Evolutionary conservation across 2,329 filamentous ascomycete genomes (phyloP).

Genomic region (Rutstroemia sp.): DNA sequence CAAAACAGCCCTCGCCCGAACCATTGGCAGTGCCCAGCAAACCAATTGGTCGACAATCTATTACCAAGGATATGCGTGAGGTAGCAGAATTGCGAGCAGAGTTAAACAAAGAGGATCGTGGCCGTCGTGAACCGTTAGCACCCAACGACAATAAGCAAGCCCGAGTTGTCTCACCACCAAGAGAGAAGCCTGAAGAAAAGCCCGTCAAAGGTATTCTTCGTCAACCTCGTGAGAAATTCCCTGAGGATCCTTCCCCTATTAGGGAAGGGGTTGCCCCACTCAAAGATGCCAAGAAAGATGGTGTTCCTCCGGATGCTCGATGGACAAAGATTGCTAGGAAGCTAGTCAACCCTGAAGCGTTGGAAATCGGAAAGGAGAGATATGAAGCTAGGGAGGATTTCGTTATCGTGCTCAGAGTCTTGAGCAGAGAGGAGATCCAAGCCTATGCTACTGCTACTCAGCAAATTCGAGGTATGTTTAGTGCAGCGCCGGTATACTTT

Average conservation of each 20-base stretch:
- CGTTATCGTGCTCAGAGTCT: constrained; percentile 83
- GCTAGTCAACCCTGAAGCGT: constrained; percentile 81
- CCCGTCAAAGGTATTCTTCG: constrained; percentile 79
- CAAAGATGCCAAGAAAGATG: constrained; percentile 74
- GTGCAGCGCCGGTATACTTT: neutral
- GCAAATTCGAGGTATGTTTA: constrained; percentile 66
- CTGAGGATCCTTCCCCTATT: constrained; percentile 75
- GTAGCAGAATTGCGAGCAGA: constrained; percentile 21
- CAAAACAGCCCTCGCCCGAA: constrained; percentile 12
- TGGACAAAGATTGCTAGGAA: constrained; percentile 92
- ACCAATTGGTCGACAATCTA: constrained; percentile 15
- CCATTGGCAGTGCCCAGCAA: constrained; percentile 5
- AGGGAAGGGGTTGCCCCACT: constrained; percentile 90
- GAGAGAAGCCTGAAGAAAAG: constrained; percentile 54
- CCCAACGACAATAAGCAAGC: constrained; percentile 16
- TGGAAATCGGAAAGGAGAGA: constrained; percentile 80
- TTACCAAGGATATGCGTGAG: constrained; percentile 20
- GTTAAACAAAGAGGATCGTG: constrained; percentile 17
- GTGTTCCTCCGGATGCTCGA: constrained; percentile 69
- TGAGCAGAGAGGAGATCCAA: constrained; percentile 86
- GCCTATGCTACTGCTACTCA: constrained; percentile 75
- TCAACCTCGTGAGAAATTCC: constrained; percentile 72
- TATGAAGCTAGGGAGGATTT: constrained; percentile 90
- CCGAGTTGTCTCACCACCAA: constrained; percentile 68
- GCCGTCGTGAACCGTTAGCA: constrained; percentile 17